Conservation (phyloP, 2,329 filamentous ascomycete species). For the Diaporthe sp. region DNA sequence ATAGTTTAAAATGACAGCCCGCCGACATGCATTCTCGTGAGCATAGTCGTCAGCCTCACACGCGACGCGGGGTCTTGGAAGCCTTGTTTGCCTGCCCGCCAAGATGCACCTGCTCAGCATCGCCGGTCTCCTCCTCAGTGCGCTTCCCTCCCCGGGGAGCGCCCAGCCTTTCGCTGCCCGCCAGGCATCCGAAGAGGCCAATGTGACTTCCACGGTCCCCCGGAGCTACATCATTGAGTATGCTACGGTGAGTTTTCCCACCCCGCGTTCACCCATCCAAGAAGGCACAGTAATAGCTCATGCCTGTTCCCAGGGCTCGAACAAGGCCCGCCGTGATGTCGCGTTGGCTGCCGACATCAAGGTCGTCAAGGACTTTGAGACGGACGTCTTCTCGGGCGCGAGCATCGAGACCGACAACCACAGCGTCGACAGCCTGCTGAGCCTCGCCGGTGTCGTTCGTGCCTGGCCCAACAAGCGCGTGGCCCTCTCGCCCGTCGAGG, state of each 20-base stretch:
- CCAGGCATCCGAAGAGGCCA: not conserved
- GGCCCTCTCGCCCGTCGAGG: conserved; percentile 14
- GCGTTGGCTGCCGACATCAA: conserved; percentile 30
- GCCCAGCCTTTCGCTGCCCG: not conserved
- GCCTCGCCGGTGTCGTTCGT: conserved; percentile 47
- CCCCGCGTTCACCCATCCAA: not conserved
- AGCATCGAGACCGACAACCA: conserved; percentile 48
- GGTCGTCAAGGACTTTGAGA: conserved; percentile 48
- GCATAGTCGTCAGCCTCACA: not conserved
- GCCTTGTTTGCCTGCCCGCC: not conserved
- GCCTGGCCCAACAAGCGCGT: conserved; percentile 41
- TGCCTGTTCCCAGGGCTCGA: conserved; percentile 6
- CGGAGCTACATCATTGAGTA: conserved; percentile 34
- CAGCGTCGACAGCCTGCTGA: conserved; percentile 52
- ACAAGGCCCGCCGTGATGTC: conserved; percentile 7
- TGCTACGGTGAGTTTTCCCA: conserved; percentile 11
- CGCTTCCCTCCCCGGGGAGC: conserved; percentile 6
- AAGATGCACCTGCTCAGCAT: conserved; percentile 24
- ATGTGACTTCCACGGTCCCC: conserved; percentile 1
- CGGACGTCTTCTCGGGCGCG: conserved; percentile 48
- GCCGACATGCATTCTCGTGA: not conserved
- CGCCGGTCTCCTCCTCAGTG: conserved; percentile 16
- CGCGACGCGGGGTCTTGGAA: not conserved
- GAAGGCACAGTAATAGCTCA: not conserved
- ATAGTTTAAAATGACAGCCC: not conserved